Evolutionary conservation across 371 early-diverging fungal genomes (phyloP), one percentile per base, ranked within the genome.

Genomic region (Lichtheimia corymbifera): DNA sequence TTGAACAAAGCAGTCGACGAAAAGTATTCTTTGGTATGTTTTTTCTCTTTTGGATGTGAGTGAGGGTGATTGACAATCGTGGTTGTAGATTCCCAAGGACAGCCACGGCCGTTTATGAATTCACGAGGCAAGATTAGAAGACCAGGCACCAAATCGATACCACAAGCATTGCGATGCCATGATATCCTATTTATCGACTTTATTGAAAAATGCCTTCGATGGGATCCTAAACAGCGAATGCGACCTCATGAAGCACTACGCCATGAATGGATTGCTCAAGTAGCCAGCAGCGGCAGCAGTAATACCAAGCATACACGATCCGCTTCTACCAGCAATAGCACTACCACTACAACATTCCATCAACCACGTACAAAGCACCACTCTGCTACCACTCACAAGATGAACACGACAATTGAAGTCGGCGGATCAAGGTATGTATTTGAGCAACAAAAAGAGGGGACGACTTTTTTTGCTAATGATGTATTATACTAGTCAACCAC

Each of bases 221-320:
- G 95, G 94, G 93, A 93, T 64, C 94, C 96, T 2, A 83, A 86
- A 53, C 80, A 80, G 53, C 84, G 97, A 20, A 83, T 96, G 81
- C 87, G 79, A 28, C 93, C 96, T n/a, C 72, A 72, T 6, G 90
- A 93, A 53, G 97, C 91, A 5, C 62, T 91, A 44, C 77, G 79
- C 14, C 91, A 91, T 52, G 85, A 85, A 42, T 91, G 88, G 89
- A 83, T 89, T 42, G 66, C 79, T 49, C 83, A 82, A 47, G 49
- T 35, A 35, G 35, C 35, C 35, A 35, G 11, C 35, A 35, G 11
- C 9, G 22, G 11, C 9, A 35, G 35, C 9, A 35, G 35, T 11
- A 35, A 11, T 28, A 28, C 3, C 35, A 35, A 35, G 11, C 35
- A 35, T 35, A 35, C 35, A 35, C 35, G 35, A 35, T 35, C 35